Conservation (phyloP, 371 early-diverging fungal genomes). For the Mortierella sp. region DNA sequence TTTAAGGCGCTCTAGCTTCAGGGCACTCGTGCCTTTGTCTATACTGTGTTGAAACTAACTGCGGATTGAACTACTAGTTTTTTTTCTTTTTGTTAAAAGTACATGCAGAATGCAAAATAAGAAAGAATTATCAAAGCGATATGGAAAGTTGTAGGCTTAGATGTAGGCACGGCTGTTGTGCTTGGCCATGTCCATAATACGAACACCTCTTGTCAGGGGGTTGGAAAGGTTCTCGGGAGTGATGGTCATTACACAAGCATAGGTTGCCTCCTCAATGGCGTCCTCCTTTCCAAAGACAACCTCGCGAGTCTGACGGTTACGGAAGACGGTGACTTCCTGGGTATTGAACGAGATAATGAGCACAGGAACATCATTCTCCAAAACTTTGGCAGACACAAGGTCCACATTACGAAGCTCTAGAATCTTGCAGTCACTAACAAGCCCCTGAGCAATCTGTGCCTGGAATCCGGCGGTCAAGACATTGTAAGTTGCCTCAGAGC, state of each 20-base stretch:
- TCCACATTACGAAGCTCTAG: conserved; percentile 95
- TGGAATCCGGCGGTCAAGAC: conserved; percentile 89
- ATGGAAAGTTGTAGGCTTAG: conserved; percentile 9
- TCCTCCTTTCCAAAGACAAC: conserved; percentile 92
- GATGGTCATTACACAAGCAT: conserved; percentile 91
- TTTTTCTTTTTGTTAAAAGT: conserved; percentile 26
- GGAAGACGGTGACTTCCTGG: conserved; percentile 94
- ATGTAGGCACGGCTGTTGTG: conserved; percentile 62
- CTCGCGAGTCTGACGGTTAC: conserved; percentile 86
- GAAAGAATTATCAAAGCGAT: background rate
- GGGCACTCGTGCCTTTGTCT: conserved; percentile 9
- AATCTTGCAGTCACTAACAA: conserved; percentile 93
- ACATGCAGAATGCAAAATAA: conserved; percentile 41
- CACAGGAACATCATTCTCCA: conserved; percentile 94
- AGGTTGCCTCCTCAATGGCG: conserved; percentile 87
- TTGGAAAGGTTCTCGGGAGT: conserved; percentile 88
- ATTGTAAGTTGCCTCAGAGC: conserved; percentile 94
- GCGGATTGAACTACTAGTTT: background rate
- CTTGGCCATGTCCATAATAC: conserved; percentile 92
- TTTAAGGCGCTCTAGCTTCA: background rate
- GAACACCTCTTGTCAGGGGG: conserved; percentile 92
- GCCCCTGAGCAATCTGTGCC: conserved; percentile 88
- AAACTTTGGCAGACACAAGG: conserved; percentile 84
- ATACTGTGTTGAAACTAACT: background rate
- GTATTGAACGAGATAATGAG: conserved; percentile 92